Conservation (phyloP, 768 basidiomycete genomes). For the Pleurotus giganteus region DNA sequence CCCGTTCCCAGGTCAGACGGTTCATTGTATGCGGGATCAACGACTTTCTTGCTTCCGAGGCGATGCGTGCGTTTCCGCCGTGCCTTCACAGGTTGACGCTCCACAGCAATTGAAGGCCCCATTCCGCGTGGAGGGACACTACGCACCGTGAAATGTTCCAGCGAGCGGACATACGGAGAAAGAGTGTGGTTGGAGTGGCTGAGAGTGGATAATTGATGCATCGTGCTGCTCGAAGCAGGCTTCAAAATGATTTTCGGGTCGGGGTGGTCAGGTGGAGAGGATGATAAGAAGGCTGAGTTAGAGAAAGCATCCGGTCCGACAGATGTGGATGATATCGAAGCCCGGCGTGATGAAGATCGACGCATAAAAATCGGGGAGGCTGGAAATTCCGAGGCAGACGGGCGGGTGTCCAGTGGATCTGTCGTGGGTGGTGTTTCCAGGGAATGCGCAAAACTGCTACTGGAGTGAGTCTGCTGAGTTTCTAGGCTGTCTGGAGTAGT, state of each 20-base stretch:
- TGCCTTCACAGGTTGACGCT: conserved; percentile 65
- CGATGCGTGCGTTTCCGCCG: conserved; percentile 72
- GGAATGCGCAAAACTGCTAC: conserved; percentile 40
- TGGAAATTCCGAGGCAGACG: conserved; percentile 15
- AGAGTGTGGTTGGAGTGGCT: conserved; percentile 90
- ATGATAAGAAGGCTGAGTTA: conserved; percentile 14
- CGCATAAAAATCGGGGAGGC: conserved; percentile 22
- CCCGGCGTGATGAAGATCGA: conserved; percentile 28
- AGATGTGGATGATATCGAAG: conserved; percentile 33
- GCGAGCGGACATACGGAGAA: conserved; percentile 87
- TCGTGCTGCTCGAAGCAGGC: conserved; percentile 62
- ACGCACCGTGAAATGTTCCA: conserved; percentile 90
- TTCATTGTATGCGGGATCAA: not conserved
- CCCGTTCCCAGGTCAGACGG: not conserved
- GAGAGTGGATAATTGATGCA: conserved; percentile 85
- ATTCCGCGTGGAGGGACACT: conserved; percentile 69
- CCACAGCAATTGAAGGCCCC: conserved; percentile 31
- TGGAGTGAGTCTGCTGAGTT: conserved; percentile 48
- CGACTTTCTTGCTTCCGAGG: conserved; percentile 41
- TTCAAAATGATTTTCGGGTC: conserved; percentile 62
- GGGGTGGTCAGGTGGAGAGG: conserved; percentile 22
- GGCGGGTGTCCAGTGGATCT: conserved; percentile 23
- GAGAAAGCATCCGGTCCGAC: conserved; percentile 20
- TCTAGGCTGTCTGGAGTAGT: conserved; percentile 50
- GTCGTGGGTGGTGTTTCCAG: conserved; percentile 46